A percentile compares a stretch with the other conserved stretches of the same genome.
Conservation (phyloP, 1,139 yeast genomes). For the Pichia sp. region DNA sequence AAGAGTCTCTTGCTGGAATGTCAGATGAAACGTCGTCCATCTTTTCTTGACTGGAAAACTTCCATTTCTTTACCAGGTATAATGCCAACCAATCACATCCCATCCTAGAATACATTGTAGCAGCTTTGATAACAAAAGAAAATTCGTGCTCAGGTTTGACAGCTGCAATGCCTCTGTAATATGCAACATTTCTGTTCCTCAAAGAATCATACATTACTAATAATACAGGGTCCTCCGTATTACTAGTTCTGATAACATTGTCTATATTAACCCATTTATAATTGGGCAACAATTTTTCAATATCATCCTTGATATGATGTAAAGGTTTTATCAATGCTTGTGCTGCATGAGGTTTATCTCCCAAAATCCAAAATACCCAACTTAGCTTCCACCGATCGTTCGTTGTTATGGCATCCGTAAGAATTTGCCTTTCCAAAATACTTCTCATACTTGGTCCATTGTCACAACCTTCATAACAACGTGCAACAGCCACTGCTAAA, state of each 20-base stretch:
- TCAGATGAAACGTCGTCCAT: neutral
- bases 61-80: constrained; percentile 64
- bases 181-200: constrained; percentile 46
- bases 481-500: constrained; percentile 75
- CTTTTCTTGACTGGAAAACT: constrained; percentile 37
- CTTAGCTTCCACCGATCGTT: constrained; percentile 82
- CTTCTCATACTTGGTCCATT: constrained; percentile 47
- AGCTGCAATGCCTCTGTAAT: constrained; percentile 45
- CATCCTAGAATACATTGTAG: constrained; percentile 73
- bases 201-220: constrained; percentile 60
- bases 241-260: constrained; percentile 35
- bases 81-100: constrained; percentile 83
- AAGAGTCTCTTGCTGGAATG: neutral
- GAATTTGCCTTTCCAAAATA: constrained; percentile 48
- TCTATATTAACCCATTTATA: constrained; percentile 30
- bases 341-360: constrained; percentile 50
- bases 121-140: constrained; percentile 56
- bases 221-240: constrained; percentile 73
- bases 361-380: constrained; percentile 73
- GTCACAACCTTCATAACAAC: constrained; percentile 60
- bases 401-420: constrained; percentile 54
- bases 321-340: constrained; percentile 63
- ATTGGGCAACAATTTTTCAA: constrained; percentile 29
- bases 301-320: constrained; percentile 36
- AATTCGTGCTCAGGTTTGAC: constrained; percentile 53